Conservation (phyloP, 179 eudicot genomes). For the Carnegiea gigantea region DNA sequence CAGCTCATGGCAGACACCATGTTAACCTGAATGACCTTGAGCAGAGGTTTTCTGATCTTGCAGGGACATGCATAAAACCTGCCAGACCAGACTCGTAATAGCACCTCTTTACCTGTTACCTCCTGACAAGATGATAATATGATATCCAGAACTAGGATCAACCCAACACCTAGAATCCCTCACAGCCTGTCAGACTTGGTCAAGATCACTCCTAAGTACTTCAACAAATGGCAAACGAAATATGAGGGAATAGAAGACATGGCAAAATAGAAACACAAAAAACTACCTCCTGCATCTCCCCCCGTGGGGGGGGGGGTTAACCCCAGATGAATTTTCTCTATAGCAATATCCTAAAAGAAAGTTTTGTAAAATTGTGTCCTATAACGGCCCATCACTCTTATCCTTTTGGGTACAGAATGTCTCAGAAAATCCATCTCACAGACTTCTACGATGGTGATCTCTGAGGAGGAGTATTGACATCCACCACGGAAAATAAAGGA, state of each 20-base stretch:
- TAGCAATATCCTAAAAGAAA: too few relatives aligned
- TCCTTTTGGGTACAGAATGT: background rate
- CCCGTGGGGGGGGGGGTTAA: background rate
- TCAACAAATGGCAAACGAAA: background rate
- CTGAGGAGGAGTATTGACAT: background rate
- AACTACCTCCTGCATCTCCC: background rate
- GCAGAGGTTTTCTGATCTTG: too few relatives aligned
- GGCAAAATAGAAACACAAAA: background rate
- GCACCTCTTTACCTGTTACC: background rate
- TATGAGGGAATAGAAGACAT: background rate
- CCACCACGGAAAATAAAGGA: background rate
- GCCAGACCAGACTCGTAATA: too few relatives aligned
- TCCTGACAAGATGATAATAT: background rate
- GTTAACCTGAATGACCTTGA: background rate
- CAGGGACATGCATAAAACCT: too few relatives aligned
- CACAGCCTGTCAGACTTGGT: background rate
- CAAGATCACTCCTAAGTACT: slow-evolving; percentile 1
- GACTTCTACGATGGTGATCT: background rate
- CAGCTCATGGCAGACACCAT: background rate
- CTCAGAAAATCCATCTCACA: background rate
- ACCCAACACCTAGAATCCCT: background rate
- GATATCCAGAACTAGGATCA: background rate
- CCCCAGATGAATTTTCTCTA: too few relatives aligned
- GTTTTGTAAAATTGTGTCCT: too few relatives aligned
- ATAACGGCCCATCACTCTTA: background rate